Percentiles rank a stretch among this genome's conserved stretches.
These are phyloP conservation scores for Taxillus chinensis DNA, from an alignment of 164 flowering plant genomes.

Conservation along the genomic window DNA sequence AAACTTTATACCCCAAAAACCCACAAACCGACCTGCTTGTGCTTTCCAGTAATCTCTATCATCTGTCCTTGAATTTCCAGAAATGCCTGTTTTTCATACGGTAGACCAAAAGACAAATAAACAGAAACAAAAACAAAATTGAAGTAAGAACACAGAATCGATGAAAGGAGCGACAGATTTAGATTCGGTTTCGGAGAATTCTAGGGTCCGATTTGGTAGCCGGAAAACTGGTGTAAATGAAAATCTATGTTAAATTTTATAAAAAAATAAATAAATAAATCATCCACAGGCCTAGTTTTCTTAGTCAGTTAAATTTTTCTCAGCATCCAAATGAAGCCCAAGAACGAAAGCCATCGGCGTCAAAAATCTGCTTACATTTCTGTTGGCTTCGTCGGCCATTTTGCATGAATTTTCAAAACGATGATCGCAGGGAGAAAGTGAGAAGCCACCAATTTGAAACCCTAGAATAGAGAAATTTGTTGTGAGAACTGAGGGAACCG, in stretches of 20 bases:
- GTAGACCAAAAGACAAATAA: no score
- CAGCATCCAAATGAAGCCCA: not conserved
- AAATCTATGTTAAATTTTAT: no score
- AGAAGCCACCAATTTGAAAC: no score
- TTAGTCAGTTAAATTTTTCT: not conserved
- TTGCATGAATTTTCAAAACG: not conserved
- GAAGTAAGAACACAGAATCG: no score
- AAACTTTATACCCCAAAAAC: not conserved
- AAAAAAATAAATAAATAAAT: not conserved
- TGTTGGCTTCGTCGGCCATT: not conserved
- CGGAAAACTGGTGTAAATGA: no score
- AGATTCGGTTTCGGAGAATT: not conserved
- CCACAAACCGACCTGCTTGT: not conserved
- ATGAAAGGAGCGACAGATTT: no score
- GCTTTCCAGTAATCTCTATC: not conserved
- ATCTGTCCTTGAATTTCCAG: not conserved
- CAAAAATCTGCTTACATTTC: not conserved
- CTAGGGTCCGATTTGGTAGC: no score
- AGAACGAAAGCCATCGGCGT: not conserved
- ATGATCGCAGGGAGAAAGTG: no score
- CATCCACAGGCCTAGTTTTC: not conserved
- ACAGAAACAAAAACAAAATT: not conserved
- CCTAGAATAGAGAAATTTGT: no score
- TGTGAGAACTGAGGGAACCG: no score
- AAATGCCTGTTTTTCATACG: not conserved